Base-by-base conservation (phyloP, 495 filamentous ascomycete genomes). In the Aspergillus sparsus region DNA sequence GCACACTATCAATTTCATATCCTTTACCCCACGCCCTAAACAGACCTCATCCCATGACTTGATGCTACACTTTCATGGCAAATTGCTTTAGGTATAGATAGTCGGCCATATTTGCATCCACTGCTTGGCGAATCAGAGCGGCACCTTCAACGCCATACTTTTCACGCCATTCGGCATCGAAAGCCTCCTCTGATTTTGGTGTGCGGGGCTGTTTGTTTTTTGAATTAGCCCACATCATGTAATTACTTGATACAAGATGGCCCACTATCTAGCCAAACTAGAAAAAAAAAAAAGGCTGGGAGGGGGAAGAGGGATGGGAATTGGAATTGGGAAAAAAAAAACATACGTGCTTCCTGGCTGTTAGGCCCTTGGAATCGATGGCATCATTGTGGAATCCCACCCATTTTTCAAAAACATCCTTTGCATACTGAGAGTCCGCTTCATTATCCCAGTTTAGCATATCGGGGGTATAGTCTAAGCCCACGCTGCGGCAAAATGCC, bases 311-410 rank as follows among this genome's bases (percentile, higher is more conserved):
- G 18, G 57, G 42, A 27, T 27, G 21, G 21, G 21, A 27, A 27
- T 27, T 27, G 21, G 3, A 27, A 27, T 27, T 27, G 3, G 21
- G 21, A 60, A 16, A 34, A 35, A 18, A 56, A 33, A 44, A 62
- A 82, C 90, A 80, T 83, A 96, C 92, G 66, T 89, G 83, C 42
- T 66, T 68, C 68, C 92, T 77, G 13, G 90, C 82, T 65, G 85
- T 87, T 63, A 98, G 72, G 44, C 83, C 85, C 51, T 78, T 87
- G 61, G 88, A 93, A 53, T 87, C 76, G 61, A 98, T 89, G 15
- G 91, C 94, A 79, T 97, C 93, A 53, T 98, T 89, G 68, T 98
- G 94, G 71, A 97, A 98, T 0, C 93, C 94, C 56, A 85, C 86
- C 94, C 94, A 98, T 77, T 98, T 98, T 76, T 90, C 90, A 76